Percentiles rank a stretch among this genome's conserved stretches.
Evolutionary conservation across 306 rosid genomes (phyloP).

Genomic region (Quercus alba): DNA sequence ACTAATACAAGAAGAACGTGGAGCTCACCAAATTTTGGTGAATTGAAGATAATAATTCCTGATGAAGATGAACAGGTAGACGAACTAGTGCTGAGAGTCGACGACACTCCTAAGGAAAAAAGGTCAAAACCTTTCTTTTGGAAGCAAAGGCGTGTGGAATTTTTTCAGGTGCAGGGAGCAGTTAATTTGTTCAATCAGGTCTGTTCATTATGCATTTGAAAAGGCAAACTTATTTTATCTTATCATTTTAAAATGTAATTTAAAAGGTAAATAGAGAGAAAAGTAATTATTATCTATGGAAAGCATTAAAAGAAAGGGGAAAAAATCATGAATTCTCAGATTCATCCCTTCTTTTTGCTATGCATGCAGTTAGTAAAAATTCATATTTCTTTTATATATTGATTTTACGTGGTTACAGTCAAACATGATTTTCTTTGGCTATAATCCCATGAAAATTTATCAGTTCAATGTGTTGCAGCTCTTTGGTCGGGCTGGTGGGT

Average conservation of each 20-base stretch:
- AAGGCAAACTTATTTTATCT: conserved; percentile 7
- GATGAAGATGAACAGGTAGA: conserved; percentile 55
- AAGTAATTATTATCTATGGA: not conserved
- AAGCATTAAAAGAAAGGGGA: not conserved
- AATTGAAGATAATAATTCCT: conserved; percentile 60
- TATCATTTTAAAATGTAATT: not conserved
- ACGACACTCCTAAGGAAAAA: conserved; percentile 78
- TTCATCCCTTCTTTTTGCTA: not conserved
- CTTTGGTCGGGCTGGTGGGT: conserved; percentile 42
- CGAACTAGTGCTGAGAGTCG: conserved; percentile 23
- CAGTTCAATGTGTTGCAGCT: conserved; percentile 37
- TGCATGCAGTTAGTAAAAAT: not conserved
- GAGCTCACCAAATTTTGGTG: conserved; percentile 54
- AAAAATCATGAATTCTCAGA: too few relatives aligned
- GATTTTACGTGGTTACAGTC: not conserved
- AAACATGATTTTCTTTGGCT: not conserved
- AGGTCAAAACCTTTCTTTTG: conserved; percentile 62
- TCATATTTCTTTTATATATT: not conserved
- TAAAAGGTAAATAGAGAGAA: not conserved
- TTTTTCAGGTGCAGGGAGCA: conserved; percentile 51
- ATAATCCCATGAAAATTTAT: conserved; percentile 5
- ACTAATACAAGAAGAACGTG: conserved; percentile 66
- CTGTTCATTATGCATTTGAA: conserved; percentile 20
- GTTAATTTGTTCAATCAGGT: conserved; percentile 70
- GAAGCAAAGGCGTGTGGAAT: conserved; percentile 62